Conservation (phyloP, 305 asterid genomes). For the Salvia sclarea region DNA sequence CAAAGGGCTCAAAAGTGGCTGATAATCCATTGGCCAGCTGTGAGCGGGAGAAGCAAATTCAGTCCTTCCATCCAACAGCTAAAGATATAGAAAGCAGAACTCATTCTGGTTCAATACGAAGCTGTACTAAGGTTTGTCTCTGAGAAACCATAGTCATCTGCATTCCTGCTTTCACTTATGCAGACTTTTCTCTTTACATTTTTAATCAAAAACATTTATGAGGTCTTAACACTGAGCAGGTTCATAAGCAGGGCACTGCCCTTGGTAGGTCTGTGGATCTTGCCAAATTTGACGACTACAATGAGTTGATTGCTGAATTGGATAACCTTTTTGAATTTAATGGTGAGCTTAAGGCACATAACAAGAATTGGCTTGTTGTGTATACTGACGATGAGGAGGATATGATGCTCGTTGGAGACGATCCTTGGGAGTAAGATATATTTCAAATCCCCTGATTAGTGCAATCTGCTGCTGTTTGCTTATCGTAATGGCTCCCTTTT, state of each 20-base stretch:
- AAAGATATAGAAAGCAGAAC: constrained; percentile 61
- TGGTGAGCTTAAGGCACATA: constrained; percentile 68
- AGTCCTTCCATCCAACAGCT: constrained; percentile 33
- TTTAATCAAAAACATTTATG: too few species aligned
- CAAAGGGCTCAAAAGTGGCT: constrained; percentile 49
- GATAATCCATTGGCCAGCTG: constrained; percentile 40
- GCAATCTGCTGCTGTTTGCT: too few species aligned
- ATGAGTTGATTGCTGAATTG: constrained; percentile 69
- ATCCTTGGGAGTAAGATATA: constrained; percentile 99
- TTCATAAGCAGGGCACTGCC: constrained; percentile 76
- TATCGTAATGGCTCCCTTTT: too few species aligned
- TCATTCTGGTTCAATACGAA: constrained; percentile 58
- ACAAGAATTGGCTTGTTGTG: constrained; percentile 85
- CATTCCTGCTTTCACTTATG: too few species aligned
- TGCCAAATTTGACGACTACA: constrained; percentile 67
- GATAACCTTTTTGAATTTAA: constrained; percentile 77
- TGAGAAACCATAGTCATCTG: too few species aligned
- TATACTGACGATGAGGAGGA: constrained; percentile 95
- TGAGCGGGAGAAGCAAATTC: constrained; percentile 57
- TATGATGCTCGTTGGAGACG: constrained; percentile 99
- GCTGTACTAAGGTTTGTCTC: constrained; percentile 79
- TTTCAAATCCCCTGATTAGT: too few species aligned
- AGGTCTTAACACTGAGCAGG: too few species aligned
- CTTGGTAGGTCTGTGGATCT: constrained; percentile 78
- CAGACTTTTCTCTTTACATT: too few species aligned